phyloP scores from a whole-genome alignment of 2,329 filamentous ascomycete genomes.

The Kalmusia sp. region DNA sequence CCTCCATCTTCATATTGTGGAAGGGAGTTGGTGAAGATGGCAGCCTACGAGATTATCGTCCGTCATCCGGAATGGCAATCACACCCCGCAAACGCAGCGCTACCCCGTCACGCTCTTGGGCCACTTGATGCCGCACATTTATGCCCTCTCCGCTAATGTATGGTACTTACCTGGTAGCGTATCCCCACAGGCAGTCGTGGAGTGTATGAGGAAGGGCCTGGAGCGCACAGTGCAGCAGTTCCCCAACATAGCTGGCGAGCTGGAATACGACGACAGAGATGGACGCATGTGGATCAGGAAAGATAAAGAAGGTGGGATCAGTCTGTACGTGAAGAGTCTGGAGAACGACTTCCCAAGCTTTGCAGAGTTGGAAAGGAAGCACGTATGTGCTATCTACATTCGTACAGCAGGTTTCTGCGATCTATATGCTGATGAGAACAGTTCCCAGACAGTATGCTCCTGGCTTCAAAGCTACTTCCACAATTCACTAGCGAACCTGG shows the following conservation, averaged over 20 bases:
- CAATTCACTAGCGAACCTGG: not conserved
- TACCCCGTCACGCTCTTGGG: slow-evolving; percentile 5
- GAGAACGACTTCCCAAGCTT: slow-evolving; percentile 20
- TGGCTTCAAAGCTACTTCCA: not conserved
- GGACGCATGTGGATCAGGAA: slow-evolving; percentile 24
- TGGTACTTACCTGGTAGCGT: slow-evolving; percentile 15
- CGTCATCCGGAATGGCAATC: not conserved
- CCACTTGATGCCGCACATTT: slow-evolving; percentile 25
- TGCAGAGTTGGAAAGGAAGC: slow-evolving; percentile 17
- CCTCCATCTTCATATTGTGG: no score
- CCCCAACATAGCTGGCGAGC: slow-evolving; percentile 19
- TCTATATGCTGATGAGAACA: not conserved
- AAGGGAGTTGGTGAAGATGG: no score
- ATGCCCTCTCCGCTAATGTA: slow-evolving; percentile 21
- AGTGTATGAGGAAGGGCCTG: slow-evolving; percentile 20
- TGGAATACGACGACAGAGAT: slow-evolving; percentile 17
- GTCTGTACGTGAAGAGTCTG: slow-evolving; percentile 18
- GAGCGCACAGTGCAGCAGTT: slow-evolving; percentile 21
- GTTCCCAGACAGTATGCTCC: no score
- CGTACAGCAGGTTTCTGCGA: not conserved
- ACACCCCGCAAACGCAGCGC: not conserved
- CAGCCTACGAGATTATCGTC: no score
- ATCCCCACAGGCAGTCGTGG: slow-evolving; percentile 12
- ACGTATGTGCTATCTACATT: slow-evolving; percentile 14
- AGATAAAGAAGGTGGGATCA: slow-evolving; percentile 14